These are phyloP conservation scores for Gossypium australe DNA, from an alignment of 345 rosid species.

Conservation along the genomic window DNA sequence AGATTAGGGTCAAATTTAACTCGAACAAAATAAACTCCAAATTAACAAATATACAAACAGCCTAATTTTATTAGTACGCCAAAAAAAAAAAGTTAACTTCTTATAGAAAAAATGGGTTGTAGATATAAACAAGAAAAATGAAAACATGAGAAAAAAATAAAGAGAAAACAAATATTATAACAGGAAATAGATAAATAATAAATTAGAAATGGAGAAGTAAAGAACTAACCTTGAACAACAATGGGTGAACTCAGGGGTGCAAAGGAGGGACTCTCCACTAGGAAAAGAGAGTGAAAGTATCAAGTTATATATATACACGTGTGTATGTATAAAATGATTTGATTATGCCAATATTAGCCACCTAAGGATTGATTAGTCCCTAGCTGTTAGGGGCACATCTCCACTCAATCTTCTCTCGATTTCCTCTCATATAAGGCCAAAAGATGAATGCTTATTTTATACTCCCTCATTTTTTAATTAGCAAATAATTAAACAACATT, in stretches of 20 bases:
- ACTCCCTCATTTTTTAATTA: not conserved
- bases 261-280: not conserved
- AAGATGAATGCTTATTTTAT: slow-evolving; percentile 18
- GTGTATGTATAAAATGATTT: not conserved
- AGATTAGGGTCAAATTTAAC: too few species aligned
- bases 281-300: not conserved
- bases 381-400: slow-evolving; percentile 31
- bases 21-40: too few species aligned
- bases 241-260: slow-evolving; percentile 1
- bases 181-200: not conserved
- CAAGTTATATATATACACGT: not conserved
- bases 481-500: too few species aligned
- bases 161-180: not conserved
- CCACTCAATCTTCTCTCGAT: slow-evolving; percentile 21
- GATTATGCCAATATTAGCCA: slow-evolving; percentile 17
- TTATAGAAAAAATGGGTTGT: not conserved
- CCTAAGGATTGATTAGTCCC: slow-evolving; percentile 19
- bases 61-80: too few species aligned
- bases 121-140: too few species aligned
- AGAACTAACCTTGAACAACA: not conserved
- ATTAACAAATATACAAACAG: too few species aligned
- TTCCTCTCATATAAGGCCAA: slow-evolving; percentile 32
- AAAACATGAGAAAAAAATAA: not conserved
- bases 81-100: too few species aligned
- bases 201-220: not conserved